Evolutionary conservation across 1,284 basidiomycete genomes (phyloP).

Genomic region (Fomitopsis schrenkii): DNA sequence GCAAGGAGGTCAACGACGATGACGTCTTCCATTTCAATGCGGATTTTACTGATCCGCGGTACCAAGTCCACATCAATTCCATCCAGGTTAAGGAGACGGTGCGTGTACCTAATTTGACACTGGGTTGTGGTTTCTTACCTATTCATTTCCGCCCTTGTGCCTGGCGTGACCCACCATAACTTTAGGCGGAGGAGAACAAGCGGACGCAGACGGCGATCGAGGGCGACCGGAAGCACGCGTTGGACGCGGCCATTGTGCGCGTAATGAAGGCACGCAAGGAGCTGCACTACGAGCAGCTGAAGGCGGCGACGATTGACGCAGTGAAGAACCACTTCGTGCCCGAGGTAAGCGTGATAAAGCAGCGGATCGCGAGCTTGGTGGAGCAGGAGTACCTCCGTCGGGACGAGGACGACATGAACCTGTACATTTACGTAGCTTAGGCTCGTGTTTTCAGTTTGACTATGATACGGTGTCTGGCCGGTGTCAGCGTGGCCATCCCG

Average conservation of each 20-base stretch:
- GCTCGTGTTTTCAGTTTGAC: background rate
- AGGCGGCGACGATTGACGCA: constrained; percentile 73
- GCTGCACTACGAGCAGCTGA: constrained; percentile 73
- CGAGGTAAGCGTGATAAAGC: constrained; percentile 76
- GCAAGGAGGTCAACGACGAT: constrained; percentile 73
- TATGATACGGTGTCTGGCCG: background rate
- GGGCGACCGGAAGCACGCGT: constrained; percentile 78
- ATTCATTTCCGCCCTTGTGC: background rate
- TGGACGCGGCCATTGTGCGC: constrained; percentile 93
- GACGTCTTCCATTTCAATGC: constrained; percentile 85
- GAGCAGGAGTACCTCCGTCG: constrained; percentile 85
- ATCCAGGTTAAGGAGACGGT: constrained; percentile 93
- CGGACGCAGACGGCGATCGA: constrained; percentile 84
- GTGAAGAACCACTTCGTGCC: constrained; percentile 80
- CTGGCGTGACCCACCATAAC: background rate
- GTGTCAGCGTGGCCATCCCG: too few species aligned
- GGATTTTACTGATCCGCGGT: constrained; percentile 76
- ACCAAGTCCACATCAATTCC: constrained; percentile 91
- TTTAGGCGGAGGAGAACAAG: constrained; percentile 80
- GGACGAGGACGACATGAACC: constrained; percentile 65
- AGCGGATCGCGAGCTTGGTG: constrained; percentile 76
- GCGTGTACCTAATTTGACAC: constrained; percentile 20
- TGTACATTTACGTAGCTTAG: constrained; percentile 77
- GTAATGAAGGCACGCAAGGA: constrained; percentile 93
- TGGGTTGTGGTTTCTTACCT: constrained; percentile 1